Evolutionary conservation across 352 stramenopile genomes (phyloP).

Genomic region (Globisporangium cystogenes): DNA sequence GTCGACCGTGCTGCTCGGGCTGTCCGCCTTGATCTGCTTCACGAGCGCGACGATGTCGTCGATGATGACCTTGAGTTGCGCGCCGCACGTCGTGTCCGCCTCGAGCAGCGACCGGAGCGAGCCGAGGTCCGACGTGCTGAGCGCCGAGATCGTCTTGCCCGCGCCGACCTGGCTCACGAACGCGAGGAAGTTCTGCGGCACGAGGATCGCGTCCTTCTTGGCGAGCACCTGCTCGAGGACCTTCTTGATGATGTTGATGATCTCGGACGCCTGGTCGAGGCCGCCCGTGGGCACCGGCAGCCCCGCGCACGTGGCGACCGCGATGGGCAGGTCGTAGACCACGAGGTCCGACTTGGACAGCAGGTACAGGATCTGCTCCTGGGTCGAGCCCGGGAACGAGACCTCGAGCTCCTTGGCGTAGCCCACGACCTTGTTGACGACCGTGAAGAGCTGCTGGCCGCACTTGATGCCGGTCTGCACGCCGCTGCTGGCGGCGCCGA

Average conservation of each 20-base stretch:
- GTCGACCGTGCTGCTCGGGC: constrained; percentile 20
- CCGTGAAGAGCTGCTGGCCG: constrained; percentile 37
- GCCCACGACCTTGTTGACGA: constrained; percentile 34
- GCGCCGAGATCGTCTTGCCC: constrained; percentile 3
- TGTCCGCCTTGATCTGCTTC: constrained; percentile 26
- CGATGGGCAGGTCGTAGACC: constrained; percentile 41
- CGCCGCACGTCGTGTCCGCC: constrained; percentile 23
- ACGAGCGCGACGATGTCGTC: constrained; percentile 42
- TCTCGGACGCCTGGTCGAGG: constrained; percentile 4
- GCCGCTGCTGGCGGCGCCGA: constrained; percentile 30
- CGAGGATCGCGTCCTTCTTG: constrained; percentile 32
- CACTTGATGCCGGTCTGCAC: constrained; percentile 44
- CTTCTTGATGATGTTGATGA: constrained; percentile 12
- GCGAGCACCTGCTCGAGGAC: constrained; percentile 19
- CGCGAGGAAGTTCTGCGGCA: constrained; percentile 2
- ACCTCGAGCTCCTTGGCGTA: constrained; percentile 33
- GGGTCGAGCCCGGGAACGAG: constrained; percentile 31
- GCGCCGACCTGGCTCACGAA: constrained; percentile 1
- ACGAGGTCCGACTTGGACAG: constrained; percentile 54
- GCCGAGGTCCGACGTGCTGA: background rate
- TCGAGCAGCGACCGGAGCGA: constrained; percentile 9
- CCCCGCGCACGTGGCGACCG: constrained; percentile 41
- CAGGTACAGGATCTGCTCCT: constrained; percentile 43
- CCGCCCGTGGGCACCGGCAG: constrained; percentile 8
- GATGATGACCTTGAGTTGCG: constrained; percentile 34